phyloP scores from a whole-genome alignment of 176 grass and related monocot genomes.

The bread wheat (Triticum aestivum) region IWGSC_CS_RefSeq_v2.1 NC_057812.1:5299378-5299877 shows the following conservation, averaged over 20 bases:
- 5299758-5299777: conserved; percentile 97
- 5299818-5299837: conserved; percentile 96
- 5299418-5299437: conserved; percentile 1
- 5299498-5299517: conserved; percentile 79
- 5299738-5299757: conserved; percentile 77
- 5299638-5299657: background rate
- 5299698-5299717: background rate
- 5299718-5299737: conserved; percentile 7
- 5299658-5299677: background rate
- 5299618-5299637: conserved; percentile 62
- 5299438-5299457: background rate
- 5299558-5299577: conserved; percentile 45
- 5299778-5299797: conserved; percentile 98
- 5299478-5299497: conserved; percentile 93
- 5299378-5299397: background rate
- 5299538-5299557: conserved; percentile 61
- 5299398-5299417: background rate
- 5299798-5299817: conserved; percentile 95
- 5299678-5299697: background rate
- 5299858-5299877: background rate
- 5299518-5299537: conserved; percentile 69
- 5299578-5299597: conserved; percentile 69
- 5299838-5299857: conserved; percentile 81
- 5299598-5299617: conserved; percentile 75
- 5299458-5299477: conserved; percentile 64